phyloP scores from a whole-genome alignment of 139 green algal genomes.

The Ettlia oleoabundans region DNA sequence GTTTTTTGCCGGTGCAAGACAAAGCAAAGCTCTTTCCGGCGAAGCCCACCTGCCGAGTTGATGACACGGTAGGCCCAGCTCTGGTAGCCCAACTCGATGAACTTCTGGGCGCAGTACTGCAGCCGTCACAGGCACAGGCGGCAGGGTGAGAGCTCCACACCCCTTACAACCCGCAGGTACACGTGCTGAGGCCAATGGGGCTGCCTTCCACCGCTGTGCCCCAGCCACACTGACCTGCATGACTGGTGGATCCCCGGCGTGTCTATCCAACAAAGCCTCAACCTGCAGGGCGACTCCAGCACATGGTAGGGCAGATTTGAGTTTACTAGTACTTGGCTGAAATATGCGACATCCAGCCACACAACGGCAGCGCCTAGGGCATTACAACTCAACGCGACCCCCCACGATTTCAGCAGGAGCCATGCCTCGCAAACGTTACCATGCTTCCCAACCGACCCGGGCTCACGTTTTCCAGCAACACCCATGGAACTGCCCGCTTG shows the following conservation, averaged over 20 bases:
- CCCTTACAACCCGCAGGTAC: background rate
- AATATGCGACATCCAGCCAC: too few species aligned
- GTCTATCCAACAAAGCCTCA: constrained; percentile 77
- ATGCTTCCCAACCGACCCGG: background rate
- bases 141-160: background rate
- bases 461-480: constrained; percentile 93
- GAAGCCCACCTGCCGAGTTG: constrained; percentile 60
- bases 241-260: constrained; percentile 49
- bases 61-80: constrained; percentile 83
- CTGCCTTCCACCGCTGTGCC: too few species aligned
- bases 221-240: constrained; percentile 37
- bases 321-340: too few species aligned
- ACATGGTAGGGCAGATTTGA: too few species aligned
- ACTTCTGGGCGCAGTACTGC: constrained; percentile 54
- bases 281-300: too few species aligned
- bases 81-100: constrained; percentile 82
- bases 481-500: constrained; percentile 74
- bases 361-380: too few species aligned
- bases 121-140: constrained; percentile 33
- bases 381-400: background rate
- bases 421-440: too few species aligned
- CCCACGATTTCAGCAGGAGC: too few species aligned
- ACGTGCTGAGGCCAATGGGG: too few species aligned
- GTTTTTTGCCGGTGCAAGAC: too few species aligned
- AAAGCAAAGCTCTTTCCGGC: too few species aligned